Evolutionary conservation across 495 filamentous ascomycete species (phyloP), one percentile per base, ranked within the genome.

Genomic region (Penicillium pancosmium): DNA sequence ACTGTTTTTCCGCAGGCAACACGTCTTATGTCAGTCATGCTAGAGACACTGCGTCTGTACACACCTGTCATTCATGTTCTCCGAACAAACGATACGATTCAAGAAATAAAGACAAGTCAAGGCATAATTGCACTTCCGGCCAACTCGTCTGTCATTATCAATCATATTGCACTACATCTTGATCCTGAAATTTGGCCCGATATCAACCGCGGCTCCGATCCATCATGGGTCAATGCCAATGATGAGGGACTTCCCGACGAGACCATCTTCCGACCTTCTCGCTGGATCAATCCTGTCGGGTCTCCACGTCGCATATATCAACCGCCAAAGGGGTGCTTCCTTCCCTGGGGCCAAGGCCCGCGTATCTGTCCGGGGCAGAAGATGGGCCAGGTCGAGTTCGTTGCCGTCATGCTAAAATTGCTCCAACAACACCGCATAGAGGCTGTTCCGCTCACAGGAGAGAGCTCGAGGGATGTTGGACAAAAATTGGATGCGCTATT

Each of bases 351-450:
- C 2, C 73, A 73, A 0, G 80, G 80, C 12, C 59, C 72, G 1
- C 68, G 76, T 0, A 60, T 76, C 34, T 84, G 80, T 53, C 78
- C 80, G 1, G 82, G 81, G 0, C 72, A 69, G 63, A 83, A 80
- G 55, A 81, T 84, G 61, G 66, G 76, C 0, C 73, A 82, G 63
- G 82, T 83, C 1, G 81, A 85, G 62, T 80, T 81, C 55, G 80
- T 82, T 2, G 80, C 79, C 0, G 68, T 69, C 0, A 64, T 84
- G 57, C 75, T 65, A 7, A 56, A 46, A 52, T 53, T 70, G 63
- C 60, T 56, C 54, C 21, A 68, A 57, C 15, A 18, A 5, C 51
- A 49, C 33, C 50, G 44, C 31, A 50, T 56, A 7, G 31, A 56
- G 4, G 44, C 25, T 12, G 33, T 48, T 0, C 44, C 44, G 7